Evolutionary conservation across 1,284 basidiomycete species (phyloP), one percentile per base, ranked within the genome.

Genomic region (Austroboletus niveus): DNA sequence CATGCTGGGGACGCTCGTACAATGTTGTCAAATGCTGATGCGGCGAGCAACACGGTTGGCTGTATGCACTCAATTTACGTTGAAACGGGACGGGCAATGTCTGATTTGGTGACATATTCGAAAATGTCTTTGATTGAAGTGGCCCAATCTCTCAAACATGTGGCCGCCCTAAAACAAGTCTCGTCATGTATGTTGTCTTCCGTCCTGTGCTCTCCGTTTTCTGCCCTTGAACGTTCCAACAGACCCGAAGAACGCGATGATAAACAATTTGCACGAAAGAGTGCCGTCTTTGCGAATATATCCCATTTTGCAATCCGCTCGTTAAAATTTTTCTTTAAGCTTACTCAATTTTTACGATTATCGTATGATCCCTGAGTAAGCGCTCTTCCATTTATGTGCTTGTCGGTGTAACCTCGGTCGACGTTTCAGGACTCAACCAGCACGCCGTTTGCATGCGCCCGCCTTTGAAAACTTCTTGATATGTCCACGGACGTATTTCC

Each of bases 371-470:
- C 36, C 20, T 32, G 12, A 32, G 51, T 49, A 17, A 32, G 41
- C 24, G 47, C 41, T 35, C 12, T 43, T 46, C 55, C 35, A 29
- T 52, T 58, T 60, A 32, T 22, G 61, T 49, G 42, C 14, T 49
- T 42, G 62, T 64, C 47, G 49, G 49, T 34, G 56, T 51, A 29
- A 17, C 41, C 24, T 29, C 40, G 44, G 42, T 58, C 53, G 27
- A 53, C 46, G 58, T 55, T 40, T 50, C 52, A 60, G 49, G 49
- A 55, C 52, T 56, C 55, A 56, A 24, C 45, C 51, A 43, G 55
- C 63, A 65, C 60, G 66, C 63, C 60, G 49, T 57, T 68, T 65
- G 66, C 56, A 60, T 48, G 53, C 60, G 63, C 52, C 54, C 48
- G 53, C 45, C 52, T 53, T 53, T 43, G 51, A 48, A 24, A 34